Base-by-base conservation (phyloP, 192 early-diverging fungal genomes). In the Backusella circina region DNA sequence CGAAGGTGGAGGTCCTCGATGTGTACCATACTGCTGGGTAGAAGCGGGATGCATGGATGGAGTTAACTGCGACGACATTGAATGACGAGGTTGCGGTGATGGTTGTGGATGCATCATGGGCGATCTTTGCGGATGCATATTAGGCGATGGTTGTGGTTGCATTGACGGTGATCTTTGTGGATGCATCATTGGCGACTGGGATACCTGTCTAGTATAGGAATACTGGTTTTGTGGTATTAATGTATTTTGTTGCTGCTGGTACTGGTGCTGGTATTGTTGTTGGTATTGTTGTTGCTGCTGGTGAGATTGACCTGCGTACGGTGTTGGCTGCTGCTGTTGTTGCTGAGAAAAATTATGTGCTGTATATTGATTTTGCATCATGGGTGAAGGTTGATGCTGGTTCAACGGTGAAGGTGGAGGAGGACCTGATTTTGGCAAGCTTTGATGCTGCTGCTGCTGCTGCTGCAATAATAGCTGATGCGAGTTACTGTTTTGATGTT, bases 131-230 rank as follows among this genome's bases (percentile, higher is more conserved):
- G 70, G 8, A 21, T 72, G n/a, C 30, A 57, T 36, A 15, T 23
- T 50, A n/a, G 71, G 69, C 0, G 69, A 70, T 7, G 47, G 28
- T 13, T 72, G 71, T 9, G 71, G 47, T 47, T 72, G 71, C 31
- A 57, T 57, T 50, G 32, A 32, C 1, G 71, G 47, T 23, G 44
- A 57, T 23, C 47, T 31, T 57, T 72, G 71, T 0, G 44, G 71
- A n/a, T 72, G 71, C 9, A 36, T 57, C 71, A 72, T 57, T 6
- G 47, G 47, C 1, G 44, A 36, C 30, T 36, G 65, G n/a, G 30
- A 9, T n/a, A 35, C 65, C 28, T 67, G 65, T 16, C 33, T 7
- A 36, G 65, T 5, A 18, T 67, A 36, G 28, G 32, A 36, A 35
- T 67, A 36, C n/a, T 67, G 65, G 5, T 67, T 31, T 31, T 67